Base-by-base conservation (phyloP, 2,329 filamentous ascomycete genomes). In the Cladophialophora chaetospira region DNA sequence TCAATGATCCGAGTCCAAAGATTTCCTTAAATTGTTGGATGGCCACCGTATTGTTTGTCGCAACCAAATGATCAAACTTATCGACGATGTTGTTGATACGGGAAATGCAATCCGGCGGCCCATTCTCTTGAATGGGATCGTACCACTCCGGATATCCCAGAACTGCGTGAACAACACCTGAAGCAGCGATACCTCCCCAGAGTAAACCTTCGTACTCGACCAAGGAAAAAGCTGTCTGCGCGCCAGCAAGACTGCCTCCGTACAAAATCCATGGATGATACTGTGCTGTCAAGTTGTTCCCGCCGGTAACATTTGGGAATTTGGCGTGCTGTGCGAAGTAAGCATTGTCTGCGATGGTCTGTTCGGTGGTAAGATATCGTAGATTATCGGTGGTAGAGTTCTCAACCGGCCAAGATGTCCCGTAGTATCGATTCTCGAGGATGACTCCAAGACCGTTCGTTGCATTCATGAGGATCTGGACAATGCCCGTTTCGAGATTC, bases 361-460 rank as follows among this genome's bases (percentile, higher is more conserved):
- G 75, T 31, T 71, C 68, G 9, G 71, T 75, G 17, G 69, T 77
- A 36, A 77, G 68, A 54, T 73, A 78, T 44, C 70, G 61, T 49
- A 75, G 70, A n/a, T 74, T 65, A 46, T 77, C 74, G 0, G 73
- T 76, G 8, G 71, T 64, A 1, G 63, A 60, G 47, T 65, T 70
- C 3, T 71, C 67, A 56, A 69, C 75, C 1, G 74, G 74, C 21
- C 69, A 64, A 5, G 72, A 75, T 3, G 74, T 64, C 40, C 74
- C 75, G 45, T 77, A 77, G 63, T 77, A 77, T 53, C 63, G 53
- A 53, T 65, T 64, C 55, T 65, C 63, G 4, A 65, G 57, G 25
- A 82, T 81, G 3, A 82, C 77, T 6, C 80, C 80, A 26, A 82
- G 67, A 2, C 80, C 80, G 63, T 78, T 76, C n/a, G 76, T 79